Conservation (phyloP, 352 stramenopile genomes). For the Globisporangium acanthophoron region DNA sequence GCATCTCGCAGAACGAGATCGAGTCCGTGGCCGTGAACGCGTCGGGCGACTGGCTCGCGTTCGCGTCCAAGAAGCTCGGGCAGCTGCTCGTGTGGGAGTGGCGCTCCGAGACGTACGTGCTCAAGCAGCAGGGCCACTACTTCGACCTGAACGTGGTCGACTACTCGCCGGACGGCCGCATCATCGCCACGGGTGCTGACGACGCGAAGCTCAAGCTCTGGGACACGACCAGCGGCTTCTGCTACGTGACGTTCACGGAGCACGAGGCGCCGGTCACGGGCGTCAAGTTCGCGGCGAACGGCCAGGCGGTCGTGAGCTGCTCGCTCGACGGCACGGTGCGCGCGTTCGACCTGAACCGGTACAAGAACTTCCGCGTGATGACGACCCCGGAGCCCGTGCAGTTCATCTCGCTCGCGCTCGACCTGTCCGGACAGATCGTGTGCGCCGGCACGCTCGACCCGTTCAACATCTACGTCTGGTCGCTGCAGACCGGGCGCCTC, state of each 20-base stretch:
- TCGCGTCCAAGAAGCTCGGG: conserved; percentile 96
- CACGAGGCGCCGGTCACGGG: conserved; percentile 96
- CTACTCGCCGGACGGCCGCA: conserved; percentile 95
- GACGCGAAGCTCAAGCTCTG: conserved; percentile 99
- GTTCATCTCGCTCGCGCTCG: conserved; percentile 97
- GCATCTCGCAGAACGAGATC: conserved; percentile 87
- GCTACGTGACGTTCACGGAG: conserved; percentile 98
- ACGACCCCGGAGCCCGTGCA: conserved; percentile 96
- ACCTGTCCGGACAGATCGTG: conserved; percentile 95
- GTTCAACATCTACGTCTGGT: conserved; percentile 99
- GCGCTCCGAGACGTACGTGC: conserved; percentile 98
- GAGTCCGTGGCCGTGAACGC: conserved; percentile 93
- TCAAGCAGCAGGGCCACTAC: conserved; percentile 99
- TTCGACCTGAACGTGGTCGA: conserved; percentile 97
- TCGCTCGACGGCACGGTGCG: conserved; percentile 98
- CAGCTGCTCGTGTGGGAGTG: conserved; percentile 99
- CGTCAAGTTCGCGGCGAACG: conserved; percentile 91
- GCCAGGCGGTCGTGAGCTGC: conserved; percentile 93
- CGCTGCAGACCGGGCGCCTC: conserved; percentile 94
- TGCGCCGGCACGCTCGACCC: conserved; percentile 93
- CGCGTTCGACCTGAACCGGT: conserved; percentile 98
- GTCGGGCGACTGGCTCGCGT: conserved; percentile 97
- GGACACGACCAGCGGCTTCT: conserved; percentile 97
- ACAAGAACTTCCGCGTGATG: conserved; percentile 98
- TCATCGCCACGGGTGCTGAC: conserved; percentile 97